Base-by-base conservation (phyloP, 2,329 filamentous ascomycete genomes). In the Cladophialophora chaetospira region DNA sequence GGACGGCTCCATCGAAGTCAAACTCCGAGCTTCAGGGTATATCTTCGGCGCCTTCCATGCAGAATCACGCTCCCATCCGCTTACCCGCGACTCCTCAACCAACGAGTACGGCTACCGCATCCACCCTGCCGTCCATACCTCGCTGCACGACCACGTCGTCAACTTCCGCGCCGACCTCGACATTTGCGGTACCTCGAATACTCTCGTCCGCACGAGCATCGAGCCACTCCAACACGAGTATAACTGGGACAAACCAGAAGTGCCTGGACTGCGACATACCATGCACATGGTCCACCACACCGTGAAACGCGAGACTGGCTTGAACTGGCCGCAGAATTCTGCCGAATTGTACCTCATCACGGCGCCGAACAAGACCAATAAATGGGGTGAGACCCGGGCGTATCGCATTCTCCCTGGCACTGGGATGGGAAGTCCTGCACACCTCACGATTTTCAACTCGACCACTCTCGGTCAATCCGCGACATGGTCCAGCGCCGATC, bases 1-100 rank as follows among this genome's bases (percentile, higher is more conserved):
- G 6, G 81, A 83, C 58, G 81, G 81, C 3, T 76, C 74, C 3
- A 75, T 84, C 4, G 70, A 77, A 9, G 75, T 82, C 33, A 77
- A 81, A 48, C 76, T 81, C 0, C 71, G 79, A 8, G 79, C 81
- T 13, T 47, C 51, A 28, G 55, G 61, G 9, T 54, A 52, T 48
- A 73, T 75, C 58, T 71, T 63, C 26, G 58, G 60, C 13, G 64
- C 65, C 33, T 67, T 65, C 47, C 46, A 58, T 42, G 58, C 58
- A 5, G 58, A 61, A 47, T 38, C 58, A 10, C 54, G 53, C 29
- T 47, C 31, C 17, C 43, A 31, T 4, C 25, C 49, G 2, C 33
- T 49, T 0, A 23, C 26, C 3, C 47, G 45, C 35, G 63, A 66
- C 63, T 25, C 66, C 65, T 35, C 68, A 60, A 67, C 71, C 62